Percentiles rank a stretch among this genome's conserved stretches.
Evolutionary conservation across 2,329 filamentous ascomycete species (phyloP).

Genomic region (Sclerotinia spermophila): DNA sequence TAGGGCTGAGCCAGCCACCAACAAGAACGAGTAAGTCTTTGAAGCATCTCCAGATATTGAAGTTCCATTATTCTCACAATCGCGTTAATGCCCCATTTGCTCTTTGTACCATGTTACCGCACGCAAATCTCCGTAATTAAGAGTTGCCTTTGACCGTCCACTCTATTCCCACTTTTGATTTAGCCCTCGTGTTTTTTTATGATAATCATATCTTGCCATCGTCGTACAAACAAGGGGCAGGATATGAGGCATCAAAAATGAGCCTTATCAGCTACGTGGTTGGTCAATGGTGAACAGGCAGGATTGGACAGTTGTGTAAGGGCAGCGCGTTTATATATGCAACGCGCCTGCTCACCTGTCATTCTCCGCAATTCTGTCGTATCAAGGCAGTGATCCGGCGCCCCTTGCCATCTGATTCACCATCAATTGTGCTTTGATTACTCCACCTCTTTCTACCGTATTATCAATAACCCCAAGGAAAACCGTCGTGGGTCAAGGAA

Average conservation of each 20-base stretch:
- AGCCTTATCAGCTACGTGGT: slow-evolving; percentile 4
- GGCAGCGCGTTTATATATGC: slow-evolving; percentile 22
- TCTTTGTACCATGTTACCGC: neutral
- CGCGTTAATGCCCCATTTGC: slow-evolving; percentile 5
- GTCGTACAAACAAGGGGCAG: slow-evolving; percentile 9
- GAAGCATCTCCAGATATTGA: slow-evolving; percentile 5
- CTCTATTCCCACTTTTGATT: slow-evolving; percentile 13
- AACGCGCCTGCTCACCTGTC: slow-evolving; percentile 19
- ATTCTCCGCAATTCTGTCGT: slow-evolving; percentile 23
- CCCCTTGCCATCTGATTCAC: slow-evolving; percentile 23
- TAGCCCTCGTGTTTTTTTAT: slow-evolving; percentile 10
- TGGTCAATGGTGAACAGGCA: slow-evolving; percentile 5
- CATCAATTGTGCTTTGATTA: slow-evolving; percentile 17
- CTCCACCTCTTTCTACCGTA: slow-evolving; percentile 6
- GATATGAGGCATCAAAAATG: neutral
- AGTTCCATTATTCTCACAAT: slow-evolving; percentile 6
- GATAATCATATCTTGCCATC: neutral
- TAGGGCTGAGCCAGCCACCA: slow-evolving; percentile 26
- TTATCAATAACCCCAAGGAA: slow-evolving; percentile 15
- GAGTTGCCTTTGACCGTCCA: slow-evolving; percentile 6
- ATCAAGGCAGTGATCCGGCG: slow-evolving; percentile 29
- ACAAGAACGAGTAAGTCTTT: slow-evolving; percentile 28
- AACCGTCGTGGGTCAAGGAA: slow-evolving; percentile 15
- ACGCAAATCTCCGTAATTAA: slow-evolving; percentile 17
- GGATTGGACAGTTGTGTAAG: slow-evolving; percentile 8